A percentile compares a stretch with the other conserved stretches of the same genome.
Evolutionary conservation across 345 rosid genomes (phyloP).

Genomic region (Eucalyptus marginata): DNA sequence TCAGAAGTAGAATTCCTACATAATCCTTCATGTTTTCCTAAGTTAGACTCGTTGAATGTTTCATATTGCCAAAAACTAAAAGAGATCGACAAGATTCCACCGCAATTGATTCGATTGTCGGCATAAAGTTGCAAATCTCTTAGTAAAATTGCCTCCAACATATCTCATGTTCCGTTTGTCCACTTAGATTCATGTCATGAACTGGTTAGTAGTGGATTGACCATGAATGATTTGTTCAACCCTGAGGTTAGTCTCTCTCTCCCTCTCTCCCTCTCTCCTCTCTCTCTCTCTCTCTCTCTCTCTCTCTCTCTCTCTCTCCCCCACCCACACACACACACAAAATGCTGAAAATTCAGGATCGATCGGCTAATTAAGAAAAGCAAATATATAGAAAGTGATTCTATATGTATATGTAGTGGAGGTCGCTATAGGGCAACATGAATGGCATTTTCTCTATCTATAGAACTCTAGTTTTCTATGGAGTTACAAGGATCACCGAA

Average conservation of each 20-base stretch:
- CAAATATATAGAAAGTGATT: not conserved
- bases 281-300: too few relatives aligned
- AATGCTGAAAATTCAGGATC: fast-evolving
- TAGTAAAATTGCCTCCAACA: not conserved
- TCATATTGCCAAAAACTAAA: not conserved
- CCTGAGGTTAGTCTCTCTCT: too few relatives aligned
- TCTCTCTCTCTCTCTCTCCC: not conserved
- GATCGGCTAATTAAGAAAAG: not conserved
- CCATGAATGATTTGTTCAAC: not conserved
- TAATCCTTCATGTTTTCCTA: not conserved
- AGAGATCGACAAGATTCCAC: not conserved
- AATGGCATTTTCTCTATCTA: not conserved
- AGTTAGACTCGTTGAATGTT: fast-evolving
- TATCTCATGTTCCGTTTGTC: fast-evolving
- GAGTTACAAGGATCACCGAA: fast-evolving
- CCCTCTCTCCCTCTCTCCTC: too few relatives aligned
- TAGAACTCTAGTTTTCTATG: not conserved
- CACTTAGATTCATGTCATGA: fast-evolving
- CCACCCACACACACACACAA: too few relatives aligned
- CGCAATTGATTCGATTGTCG: fast-evolving
- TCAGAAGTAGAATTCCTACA: not conserved
- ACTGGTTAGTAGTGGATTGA: fast-evolving
- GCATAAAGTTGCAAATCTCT: fast-evolving
- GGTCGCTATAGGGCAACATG: not conserved
- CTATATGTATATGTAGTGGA: fast-evolving